Evolutionary conservation across 2,329 filamentous ascomycete genomes (phyloP).

Genomic region (Fusarium agapanthi): DNA sequence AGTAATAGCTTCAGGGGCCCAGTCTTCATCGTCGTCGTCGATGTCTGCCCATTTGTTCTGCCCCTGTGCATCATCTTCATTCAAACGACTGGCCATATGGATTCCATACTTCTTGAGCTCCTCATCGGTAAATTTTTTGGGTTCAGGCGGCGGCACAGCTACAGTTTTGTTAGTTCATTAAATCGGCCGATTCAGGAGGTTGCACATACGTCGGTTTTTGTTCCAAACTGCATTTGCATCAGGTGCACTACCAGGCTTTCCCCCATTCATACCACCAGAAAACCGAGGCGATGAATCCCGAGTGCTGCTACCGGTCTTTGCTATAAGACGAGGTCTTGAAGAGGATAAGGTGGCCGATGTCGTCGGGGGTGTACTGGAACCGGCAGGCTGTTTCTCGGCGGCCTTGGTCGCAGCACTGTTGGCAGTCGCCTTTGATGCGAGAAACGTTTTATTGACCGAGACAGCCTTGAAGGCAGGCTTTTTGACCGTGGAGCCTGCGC

Average conservation of each 20-base stretch:
- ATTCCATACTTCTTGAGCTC: slow-evolving; percentile 89
- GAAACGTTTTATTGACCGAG: slow-evolving; percentile 84
- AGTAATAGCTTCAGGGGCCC: slow-evolving; percentile 84
- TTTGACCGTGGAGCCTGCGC: slow-evolving; percentile 69
- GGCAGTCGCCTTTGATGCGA: slow-evolving; percentile 72
- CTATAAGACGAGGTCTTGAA: slow-evolving; percentile 76
- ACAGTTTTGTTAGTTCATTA: slow-evolving; percentile 32
- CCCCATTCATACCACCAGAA: slow-evolving; percentile 60
- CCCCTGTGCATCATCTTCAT: slow-evolving; percentile 76
- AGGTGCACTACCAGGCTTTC: slow-evolving; percentile 68
- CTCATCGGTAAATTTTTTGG: slow-evolving; percentile 86
- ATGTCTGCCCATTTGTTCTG: slow-evolving; percentile 91
- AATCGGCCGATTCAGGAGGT: neutral
- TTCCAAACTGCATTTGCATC: slow-evolving; percentile 86
- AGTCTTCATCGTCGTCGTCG: slow-evolving; percentile 88
- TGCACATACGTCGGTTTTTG: slow-evolving; percentile 79
- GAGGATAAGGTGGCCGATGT: slow-evolving; percentile 58
- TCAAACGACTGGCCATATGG: slow-evolving; percentile 81
- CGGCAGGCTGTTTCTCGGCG: slow-evolving; percentile 58
- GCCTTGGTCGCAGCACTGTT: slow-evolving; percentile 57
- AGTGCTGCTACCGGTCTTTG: slow-evolving; percentile 73
- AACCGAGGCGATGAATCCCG: slow-evolving; percentile 60
- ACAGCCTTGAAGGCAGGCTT: slow-evolving; percentile 86
- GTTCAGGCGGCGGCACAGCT: slow-evolving; percentile 73
- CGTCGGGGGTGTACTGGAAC: slow-evolving; percentile 57